Percentiles rank a stretch among this genome's conserved stretches.
phyloP scores from a whole-genome alignment of 1,284 basidiomycete genomes.

The Tylopilus orsonianus region DNA sequence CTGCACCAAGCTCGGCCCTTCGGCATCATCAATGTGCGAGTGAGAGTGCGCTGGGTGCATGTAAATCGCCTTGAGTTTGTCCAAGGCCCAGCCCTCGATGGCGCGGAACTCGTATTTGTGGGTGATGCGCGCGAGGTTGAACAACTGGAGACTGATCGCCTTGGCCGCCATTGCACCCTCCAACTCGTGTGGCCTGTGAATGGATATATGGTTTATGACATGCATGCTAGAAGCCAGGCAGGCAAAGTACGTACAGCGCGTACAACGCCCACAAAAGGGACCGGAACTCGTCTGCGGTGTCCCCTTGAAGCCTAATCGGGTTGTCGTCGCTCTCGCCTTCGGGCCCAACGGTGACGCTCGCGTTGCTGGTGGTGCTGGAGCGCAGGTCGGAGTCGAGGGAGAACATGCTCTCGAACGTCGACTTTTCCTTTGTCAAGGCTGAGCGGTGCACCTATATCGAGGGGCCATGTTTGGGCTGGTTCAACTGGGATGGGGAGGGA shows the following conservation, averaged over 20 bases:
- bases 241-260: conserved; percentile 42
- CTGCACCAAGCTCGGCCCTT: conserved; percentile 38
- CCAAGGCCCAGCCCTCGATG: conserved; percentile 50
- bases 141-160: conserved; percentile 42
- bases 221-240: neutral
- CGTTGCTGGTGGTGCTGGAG: conserved; percentile 22
- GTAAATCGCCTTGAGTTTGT: conserved; percentile 42
- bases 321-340: conserved; percentile 48
- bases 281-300: conserved; percentile 47
- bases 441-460: conserved; percentile 47
- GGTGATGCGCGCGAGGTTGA: conserved; percentile 49
- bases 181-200: conserved; percentile 47
- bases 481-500: conserved; percentile 1
- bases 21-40: conserved; percentile 29
- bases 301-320: conserved; percentile 49
- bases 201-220: conserved; percentile 8
- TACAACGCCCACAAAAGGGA: conserved; percentile 50
- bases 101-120: conserved; percentile 57
- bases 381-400: conserved; percentile 39
- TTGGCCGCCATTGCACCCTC: conserved; percentile 42
- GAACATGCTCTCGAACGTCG: conserved; percentile 55
- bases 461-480: conserved; percentile 7
- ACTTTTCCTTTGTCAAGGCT: conserved; percentile 49
- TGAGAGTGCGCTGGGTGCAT: conserved; percentile 35
- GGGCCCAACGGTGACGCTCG: conserved; percentile 30